Base-by-base conservation (phyloP, 345 rosid species). In the Kandelia obovata region DNA sequence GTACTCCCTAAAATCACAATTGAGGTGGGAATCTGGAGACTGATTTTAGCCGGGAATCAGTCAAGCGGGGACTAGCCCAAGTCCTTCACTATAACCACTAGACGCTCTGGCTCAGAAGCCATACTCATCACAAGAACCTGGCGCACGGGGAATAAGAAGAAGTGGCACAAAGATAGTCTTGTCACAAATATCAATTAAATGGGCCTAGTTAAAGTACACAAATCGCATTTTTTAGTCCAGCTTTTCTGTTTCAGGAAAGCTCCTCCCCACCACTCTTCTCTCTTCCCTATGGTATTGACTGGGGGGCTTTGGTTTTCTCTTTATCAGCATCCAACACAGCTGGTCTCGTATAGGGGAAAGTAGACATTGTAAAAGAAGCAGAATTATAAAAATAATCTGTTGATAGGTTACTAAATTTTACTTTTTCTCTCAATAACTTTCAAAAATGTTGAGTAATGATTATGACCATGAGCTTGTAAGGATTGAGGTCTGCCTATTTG, bases 381-480 rank as follows among this genome's bases (percentile, higher is more conserved):
- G 64, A 56, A 17, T 5, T 34, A 52, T 32, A 47, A 19, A 3
- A n/a, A 30, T 49, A 53, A 21, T 7, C 20, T 62, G 5, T 30
- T 46, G 58, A 15, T 30, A 27, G 21, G 10, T n/a, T 47, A 4
- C 49, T 13, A 43, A 11, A 43, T 43, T 43, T 43, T 39, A 0
- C 2, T 13, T 39, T 32, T 31, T 58, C 11, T 7, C 11, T 72
- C 16, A 34, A 11, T n/a, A 25, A 17, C 55, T 39, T 23, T n/a
- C 2, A 27, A 70, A 55, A 73, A 85, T 89, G 86, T 71, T 64
- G 68, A 66, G 76, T 61, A 68, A 79, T 74, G 76, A 56, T 43
- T 53, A 64, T 35, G 85, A 77, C 19, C 73, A 70, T 43, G 19
- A 43, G 59, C 80, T 83, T 71, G 74, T 71, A 19, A 75, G 71